Percentiles rank a stretch among this genome's conserved stretches.
Evolutionary conservation across 129 eudicot genomes (phyloP).

Genomic region (Smallanthus sonchifolius): DNA sequence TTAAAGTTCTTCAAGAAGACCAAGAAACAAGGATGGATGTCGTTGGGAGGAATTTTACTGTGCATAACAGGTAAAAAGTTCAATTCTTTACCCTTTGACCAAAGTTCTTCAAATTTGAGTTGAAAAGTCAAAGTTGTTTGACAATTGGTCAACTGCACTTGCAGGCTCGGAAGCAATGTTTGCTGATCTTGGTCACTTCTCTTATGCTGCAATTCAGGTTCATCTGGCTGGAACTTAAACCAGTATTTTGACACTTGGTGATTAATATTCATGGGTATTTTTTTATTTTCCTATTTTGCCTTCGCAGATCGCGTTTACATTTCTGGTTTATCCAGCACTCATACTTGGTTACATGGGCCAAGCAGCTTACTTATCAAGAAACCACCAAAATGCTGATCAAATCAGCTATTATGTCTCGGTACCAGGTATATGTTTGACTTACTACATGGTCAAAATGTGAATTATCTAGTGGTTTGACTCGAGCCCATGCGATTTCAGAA

Average conservation of each 20-base stretch:
- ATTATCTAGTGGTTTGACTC: background rate
- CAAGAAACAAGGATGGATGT: slow-evolving; percentile 85
- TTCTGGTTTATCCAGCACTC: slow-evolving; percentile 85
- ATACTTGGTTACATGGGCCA: slow-evolving; percentile 94
- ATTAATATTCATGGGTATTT: background rate
- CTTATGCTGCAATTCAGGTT: slow-evolving; percentile 93
- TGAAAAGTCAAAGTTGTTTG: slow-evolving; percentile 20
- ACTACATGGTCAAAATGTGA: background rate
- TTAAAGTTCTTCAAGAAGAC: slow-evolving; percentile 85
- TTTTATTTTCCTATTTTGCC: slow-evolving; percentile 10
- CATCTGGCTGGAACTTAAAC: background rate
- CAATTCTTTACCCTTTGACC: background rate
- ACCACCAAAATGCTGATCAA: slow-evolving; percentile 49
- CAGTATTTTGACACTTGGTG: background rate
- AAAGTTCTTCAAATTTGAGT: background rate
- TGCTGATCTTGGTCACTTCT: slow-evolving; percentile 98
- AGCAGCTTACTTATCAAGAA: slow-evolving; percentile 86
- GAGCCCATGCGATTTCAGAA: slow-evolving; percentile 38
- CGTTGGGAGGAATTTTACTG: slow-evolving; percentile 74
- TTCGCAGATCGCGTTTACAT: slow-evolving; percentile 81
- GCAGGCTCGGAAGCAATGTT: slow-evolving; percentile 97
- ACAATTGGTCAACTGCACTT: slow-evolving; percentile 27
- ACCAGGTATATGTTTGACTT: slow-evolving; percentile 53
- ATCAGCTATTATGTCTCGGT: slow-evolving; percentile 83
- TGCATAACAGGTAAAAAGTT: slow-evolving; percentile 79